phyloP scores from a whole-genome alignment of 73 alveolate genomes.

The Uronychia setigera region DNA sequence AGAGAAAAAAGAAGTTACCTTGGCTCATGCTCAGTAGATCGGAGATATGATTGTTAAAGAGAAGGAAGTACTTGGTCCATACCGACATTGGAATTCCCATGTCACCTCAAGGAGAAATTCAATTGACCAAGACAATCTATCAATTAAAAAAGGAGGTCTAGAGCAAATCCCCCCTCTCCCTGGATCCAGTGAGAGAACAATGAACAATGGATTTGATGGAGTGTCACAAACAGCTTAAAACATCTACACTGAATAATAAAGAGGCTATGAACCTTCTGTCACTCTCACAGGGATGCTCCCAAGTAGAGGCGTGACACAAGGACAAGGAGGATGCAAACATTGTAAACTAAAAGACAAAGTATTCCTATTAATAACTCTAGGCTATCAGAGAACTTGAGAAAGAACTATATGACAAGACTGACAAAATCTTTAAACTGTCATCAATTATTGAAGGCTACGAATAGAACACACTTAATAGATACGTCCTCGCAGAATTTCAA shows the following conservation, averaged over 20 bases:
- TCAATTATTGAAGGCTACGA: background rate
- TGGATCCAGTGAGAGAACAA: background rate
- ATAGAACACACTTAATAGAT: background rate
- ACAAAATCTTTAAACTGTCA: background rate
- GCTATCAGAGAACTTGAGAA: background rate
- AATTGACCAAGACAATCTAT: background rate
- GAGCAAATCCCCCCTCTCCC: background rate
- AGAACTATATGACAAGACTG: background rate
- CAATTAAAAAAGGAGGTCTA: background rate
- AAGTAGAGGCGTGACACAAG: background rate
- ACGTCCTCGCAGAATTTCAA: background rate
- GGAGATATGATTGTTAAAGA: background rate
- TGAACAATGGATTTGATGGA: too few relatives aligned
- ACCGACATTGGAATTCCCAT: background rate
- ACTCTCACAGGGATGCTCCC: too few relatives aligned
- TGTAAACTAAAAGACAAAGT: background rate
- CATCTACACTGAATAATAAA: background rate
- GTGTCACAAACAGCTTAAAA: background rate
- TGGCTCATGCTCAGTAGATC: background rate
- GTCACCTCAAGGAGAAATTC: background rate
- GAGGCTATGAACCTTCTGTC: background rate
- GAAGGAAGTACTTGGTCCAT: background rate
- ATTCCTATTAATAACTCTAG: background rate
- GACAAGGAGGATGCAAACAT: background rate
- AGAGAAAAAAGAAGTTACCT: background rate